phyloP scores from a whole-genome alignment of 768 basidiomycete genomes.

The Gloeopeniophorella convolvens region DNA sequence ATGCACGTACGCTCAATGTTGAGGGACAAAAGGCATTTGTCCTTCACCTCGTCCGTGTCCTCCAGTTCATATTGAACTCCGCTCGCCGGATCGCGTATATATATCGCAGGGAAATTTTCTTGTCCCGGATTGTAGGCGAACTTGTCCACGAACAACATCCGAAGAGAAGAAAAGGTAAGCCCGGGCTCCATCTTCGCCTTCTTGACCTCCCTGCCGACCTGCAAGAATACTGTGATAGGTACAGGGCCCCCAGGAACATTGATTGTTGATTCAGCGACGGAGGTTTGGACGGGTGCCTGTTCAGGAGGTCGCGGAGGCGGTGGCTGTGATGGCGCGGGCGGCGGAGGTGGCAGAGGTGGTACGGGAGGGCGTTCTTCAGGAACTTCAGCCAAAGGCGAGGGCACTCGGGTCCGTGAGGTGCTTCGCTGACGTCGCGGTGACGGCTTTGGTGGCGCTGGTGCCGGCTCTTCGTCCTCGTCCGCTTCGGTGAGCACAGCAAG shows the following conservation, averaged over 20 bases:
- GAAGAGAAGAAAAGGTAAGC: constrained; percentile 64
- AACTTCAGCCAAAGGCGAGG: constrained; percentile 24
- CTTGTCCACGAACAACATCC: constrained; percentile 88
- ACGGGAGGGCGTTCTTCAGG: constrained; percentile 30
- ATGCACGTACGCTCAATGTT: constrained; percentile 89
- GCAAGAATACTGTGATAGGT: constrained; percentile 71
- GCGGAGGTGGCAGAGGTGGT: constrained; percentile 24
- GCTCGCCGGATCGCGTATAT: constrained; percentile 86
- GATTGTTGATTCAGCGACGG: constrained; percentile 22
- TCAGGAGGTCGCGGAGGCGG: neutral
- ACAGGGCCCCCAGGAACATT: constrained; percentile 18
- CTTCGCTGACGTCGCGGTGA: constrained; percentile 21
- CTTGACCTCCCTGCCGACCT: constrained; percentile 87
- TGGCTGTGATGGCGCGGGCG: neutral
- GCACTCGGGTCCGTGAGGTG: constrained; percentile 20
- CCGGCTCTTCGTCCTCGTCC: constrained; percentile 39
- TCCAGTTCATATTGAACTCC: constrained; percentile 96
- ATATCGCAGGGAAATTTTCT: constrained; percentile 93
- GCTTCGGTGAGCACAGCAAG: constrained; percentile 69
- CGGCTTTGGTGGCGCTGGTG: constrained; percentile 18
- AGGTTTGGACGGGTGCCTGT: neutral
- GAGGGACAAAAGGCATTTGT: constrained; percentile 80
- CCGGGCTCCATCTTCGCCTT: constrained; percentile 69
- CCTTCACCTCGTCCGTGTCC: constrained; percentile 86
- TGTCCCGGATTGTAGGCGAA: constrained; percentile 91